These are phyloP conservation scores for Candida ficus DNA, from an alignment of 805 yeast species.

Conservation along the genomic window DNA sequence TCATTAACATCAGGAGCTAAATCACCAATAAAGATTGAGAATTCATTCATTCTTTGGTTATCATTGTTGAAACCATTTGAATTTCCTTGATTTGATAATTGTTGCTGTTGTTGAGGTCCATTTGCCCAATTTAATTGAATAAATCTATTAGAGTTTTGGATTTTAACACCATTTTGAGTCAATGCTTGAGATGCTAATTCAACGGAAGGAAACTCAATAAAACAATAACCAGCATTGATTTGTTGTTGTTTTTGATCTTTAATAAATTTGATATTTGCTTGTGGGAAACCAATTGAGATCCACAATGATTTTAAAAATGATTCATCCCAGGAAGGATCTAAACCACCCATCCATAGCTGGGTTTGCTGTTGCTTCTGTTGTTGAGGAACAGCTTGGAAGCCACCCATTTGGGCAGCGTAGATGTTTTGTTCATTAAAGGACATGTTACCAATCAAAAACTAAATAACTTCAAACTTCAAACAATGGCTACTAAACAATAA, in stretches of 20 bases:
- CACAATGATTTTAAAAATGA: conserved; percentile 59
- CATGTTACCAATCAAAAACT: not conserved
- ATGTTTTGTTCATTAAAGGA: not conserved
- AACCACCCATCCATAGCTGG: conserved; percentile 83
- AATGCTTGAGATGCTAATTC: conserved; percentile 64
- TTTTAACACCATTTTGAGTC: conserved; percentile 57
- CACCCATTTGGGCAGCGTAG: not conserved
- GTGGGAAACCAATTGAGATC: conserved; percentile 60
- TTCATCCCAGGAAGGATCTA: conserved; percentile 84
- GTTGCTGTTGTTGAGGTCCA: conserved; percentile 32
- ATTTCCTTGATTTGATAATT: not conserved
- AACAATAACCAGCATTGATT: conserved; percentile 69
- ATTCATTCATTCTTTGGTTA: conserved; percentile 33
- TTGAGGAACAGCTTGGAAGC: not conserved
- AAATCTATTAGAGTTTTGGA: conserved; percentile 55
- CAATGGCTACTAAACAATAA: too few relatives aligned
- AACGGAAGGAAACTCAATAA: conserved; percentile 63
- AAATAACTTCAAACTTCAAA: too few relatives aligned
- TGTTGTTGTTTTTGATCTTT: conserved; percentile 43
- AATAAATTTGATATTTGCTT: conserved; percentile 61
- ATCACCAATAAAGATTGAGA: conserved; percentile 83
- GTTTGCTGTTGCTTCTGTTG: conserved; percentile 1
- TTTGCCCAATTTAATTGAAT: conserved; percentile 83
- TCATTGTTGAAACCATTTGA: conserved; percentile 3
- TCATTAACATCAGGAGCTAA: conserved; percentile 71